Evolutionary conservation across 306 rosid species (phyloP).

Genomic region (Inga leiocalycina): DNA sequence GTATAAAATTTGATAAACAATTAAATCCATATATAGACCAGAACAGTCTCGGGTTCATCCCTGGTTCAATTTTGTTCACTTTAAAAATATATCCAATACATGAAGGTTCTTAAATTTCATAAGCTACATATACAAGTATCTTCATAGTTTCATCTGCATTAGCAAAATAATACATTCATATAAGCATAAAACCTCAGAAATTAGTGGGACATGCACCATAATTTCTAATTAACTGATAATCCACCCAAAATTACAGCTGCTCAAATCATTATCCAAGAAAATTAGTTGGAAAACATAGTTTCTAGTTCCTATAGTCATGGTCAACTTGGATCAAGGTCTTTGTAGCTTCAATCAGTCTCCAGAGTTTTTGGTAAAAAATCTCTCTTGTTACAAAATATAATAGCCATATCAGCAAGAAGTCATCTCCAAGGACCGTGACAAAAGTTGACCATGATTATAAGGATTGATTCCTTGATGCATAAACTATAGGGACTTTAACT

Average conservation of each 20-base stretch:
- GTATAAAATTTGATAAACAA: conserved; percentile 38
- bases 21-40: conserved; percentile 22
- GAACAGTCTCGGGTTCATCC: neutral
- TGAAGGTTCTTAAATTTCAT: conserved; percentile 27
- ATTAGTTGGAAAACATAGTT: neutral
- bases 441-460: too few relatives aligned
- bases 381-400: neutral
- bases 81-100: neutral
- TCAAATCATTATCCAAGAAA: neutral
- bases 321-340: neutral
- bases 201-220: conserved; percentile 1
- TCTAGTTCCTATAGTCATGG: neutral
- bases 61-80: conserved; percentile 9
- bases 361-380: neutral
- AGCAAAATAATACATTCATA: conserved; percentile 14
- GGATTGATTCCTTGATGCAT: too few relatives aligned
- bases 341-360: neutral
- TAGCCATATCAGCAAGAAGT: neutral
- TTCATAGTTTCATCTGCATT: conserved; percentile 16
- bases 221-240: conserved; percentile 12
- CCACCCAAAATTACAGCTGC: neutral
- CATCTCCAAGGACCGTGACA: too few relatives aligned
- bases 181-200: conserved; percentile 16
- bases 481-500: too few relatives aligned
- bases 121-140: neutral